Base-by-base conservation (phyloP, 1,139 yeast species). In the Pneumocystis sp. region DNA sequence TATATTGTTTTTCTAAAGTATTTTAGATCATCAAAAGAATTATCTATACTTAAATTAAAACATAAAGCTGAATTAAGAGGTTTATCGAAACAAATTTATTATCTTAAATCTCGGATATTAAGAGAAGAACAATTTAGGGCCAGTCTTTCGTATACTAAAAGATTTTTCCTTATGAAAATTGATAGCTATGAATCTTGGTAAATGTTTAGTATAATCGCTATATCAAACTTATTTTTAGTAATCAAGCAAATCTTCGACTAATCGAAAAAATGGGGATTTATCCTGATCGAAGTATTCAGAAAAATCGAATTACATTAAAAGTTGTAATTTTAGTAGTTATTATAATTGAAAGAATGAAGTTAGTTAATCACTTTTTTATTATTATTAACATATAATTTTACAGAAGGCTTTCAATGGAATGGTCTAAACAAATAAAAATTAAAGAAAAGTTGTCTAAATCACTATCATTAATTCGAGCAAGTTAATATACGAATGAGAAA, bases 261-360 rank as follows among this genome's bases (percentile, higher is more conserved):
- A 64, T 70, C 34, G 67, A 68, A 37, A 66, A 68, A 44, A 68
- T 69, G 59, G 72, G 72, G 10, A 70, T 70, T 12, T 69, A 69
- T 57, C 72, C 72, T 1, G 72, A 70, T 25, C 64, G 45, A 19
- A 60, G 44, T n/a, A 21, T 31, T 17, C 59, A 63, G 25, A 19
- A 62, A 25, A 59, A 64, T 45, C 63, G 63, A 56, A 66, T 68
- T 17, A 65, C 65, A 3, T 61, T 70, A 12, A 67, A 65, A 61
- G 63, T 65, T n/a, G 70, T 66, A 3, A 70, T 62, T 8, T 60
- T 34, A 4, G 50, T 60, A 61, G n/a, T 67, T 8, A 61, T 68
- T 17, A 68, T 67, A 6, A 40, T 61, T 15, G 57, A 66, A 6
- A 62, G 69, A 17, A 62, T 42, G 45, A 59, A 42, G 61, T 50